Evolutionary conservation across 495 filamentous ascomycete genomes (phyloP).

Genomic region (Penicillium crystallinum): DNA sequence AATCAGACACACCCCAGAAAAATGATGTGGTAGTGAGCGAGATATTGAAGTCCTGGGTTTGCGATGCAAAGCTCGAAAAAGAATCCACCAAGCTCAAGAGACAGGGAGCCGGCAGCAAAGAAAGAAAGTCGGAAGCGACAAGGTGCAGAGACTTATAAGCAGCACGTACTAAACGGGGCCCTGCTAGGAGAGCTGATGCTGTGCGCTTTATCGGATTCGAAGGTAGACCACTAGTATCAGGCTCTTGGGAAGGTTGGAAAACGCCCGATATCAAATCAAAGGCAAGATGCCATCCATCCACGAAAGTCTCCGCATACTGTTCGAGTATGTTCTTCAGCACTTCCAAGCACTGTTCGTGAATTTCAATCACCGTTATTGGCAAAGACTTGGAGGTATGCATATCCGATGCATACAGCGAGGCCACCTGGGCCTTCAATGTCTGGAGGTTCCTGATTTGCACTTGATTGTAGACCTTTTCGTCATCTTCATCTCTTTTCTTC

Average conservation of each 20-base stretch:
- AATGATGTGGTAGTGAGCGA: constrained; percentile 90
- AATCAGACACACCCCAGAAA: constrained; percentile 93
- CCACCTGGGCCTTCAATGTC: constrained; percentile 56
- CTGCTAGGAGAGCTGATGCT: constrained; percentile 45
- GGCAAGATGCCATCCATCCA: constrained; percentile 74
- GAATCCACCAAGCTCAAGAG: constrained; percentile 82
- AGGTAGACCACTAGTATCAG: constrained; percentile 14
- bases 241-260: constrained; percentile 49
- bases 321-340: constrained; percentile 78
- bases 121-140: constrained; percentile 89
- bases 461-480: constrained; percentile 31
- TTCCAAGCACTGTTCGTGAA: constrained; percentile 78
- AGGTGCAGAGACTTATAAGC: constrained; percentile 86
- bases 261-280: constrained; percentile 84
- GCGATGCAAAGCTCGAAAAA: constrained; percentile 78
- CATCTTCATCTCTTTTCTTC: constrained; percentile 27
- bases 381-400: constrained; percentile 24
- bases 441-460: constrained; percentile 68
- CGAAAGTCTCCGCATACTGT: constrained; percentile 78
- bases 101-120: constrained; percentile 69
- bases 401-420: constrained; percentile 42
- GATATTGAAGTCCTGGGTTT: constrained; percentile 90
- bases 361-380: constrained; percentile 60
- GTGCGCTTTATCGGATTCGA: constrained; percentile 17
- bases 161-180: constrained; percentile 69